phyloP scores from a whole-genome alignment of 805 yeast species.

The Wilhelminamyces savonicus region DNA sequence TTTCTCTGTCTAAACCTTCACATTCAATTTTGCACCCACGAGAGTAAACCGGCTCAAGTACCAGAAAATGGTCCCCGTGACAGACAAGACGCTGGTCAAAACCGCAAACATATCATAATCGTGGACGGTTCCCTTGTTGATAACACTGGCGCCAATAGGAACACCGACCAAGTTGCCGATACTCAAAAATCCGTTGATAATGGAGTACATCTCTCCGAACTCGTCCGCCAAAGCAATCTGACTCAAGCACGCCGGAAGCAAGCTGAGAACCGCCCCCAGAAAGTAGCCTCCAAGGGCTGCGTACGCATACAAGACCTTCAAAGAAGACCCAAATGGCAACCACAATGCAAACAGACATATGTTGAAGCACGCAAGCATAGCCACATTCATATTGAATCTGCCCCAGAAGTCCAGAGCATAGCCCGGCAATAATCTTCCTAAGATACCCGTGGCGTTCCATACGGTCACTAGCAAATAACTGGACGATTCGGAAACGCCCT shows the following conservation, averaged over 20 bases:
- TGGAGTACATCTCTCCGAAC: neutral
- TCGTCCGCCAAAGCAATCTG: neutral
- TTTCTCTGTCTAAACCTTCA: conserved; percentile 6
- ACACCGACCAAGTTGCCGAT: too few relatives aligned
- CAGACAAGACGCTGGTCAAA: conserved; percentile 22
- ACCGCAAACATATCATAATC: conserved; percentile 25
- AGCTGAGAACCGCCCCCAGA: neutral
- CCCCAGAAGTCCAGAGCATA: conserved; percentile 49
- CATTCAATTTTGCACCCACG: conserved; percentile 10
- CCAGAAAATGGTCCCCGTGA: conserved; percentile 25
- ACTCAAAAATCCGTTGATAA: too few relatives aligned
- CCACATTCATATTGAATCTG: conserved; percentile 48
- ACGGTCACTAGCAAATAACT: conserved; percentile 41
- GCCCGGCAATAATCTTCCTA: conserved; percentile 54
- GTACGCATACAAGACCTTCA: neutral
- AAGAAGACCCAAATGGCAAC: neutral
- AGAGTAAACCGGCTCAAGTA: conserved; percentile 7
- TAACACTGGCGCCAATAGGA: conserved; percentile 28
- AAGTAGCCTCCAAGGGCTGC: neutral
- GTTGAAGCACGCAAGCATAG: conserved; percentile 31
- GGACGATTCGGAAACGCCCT: conserved; percentile 39
- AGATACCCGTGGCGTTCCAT: conserved; percentile 39
- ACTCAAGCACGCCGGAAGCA: neutral
- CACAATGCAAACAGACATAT: conserved; percentile 23
- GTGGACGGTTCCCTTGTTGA: conserved; percentile 17